Conservation (phyloP, 768 basidiomycete species). For the Pulveroboletus sp. region DNA sequence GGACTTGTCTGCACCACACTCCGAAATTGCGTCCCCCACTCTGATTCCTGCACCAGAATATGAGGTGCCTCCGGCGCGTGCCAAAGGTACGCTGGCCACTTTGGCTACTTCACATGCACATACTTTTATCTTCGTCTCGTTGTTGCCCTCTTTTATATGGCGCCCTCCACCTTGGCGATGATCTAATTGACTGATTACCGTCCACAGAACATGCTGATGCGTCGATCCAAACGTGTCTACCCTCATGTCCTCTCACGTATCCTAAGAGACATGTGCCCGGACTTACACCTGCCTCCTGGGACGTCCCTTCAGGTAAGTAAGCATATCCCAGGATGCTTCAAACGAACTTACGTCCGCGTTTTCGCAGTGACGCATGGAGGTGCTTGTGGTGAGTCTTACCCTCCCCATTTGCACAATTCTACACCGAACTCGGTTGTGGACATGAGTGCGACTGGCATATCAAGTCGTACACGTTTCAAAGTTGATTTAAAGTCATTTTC, state of each 20-base stretch:
- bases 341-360: background rate
- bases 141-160: too few relatives aligned
- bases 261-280: background rate
- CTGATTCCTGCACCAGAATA: background rate
- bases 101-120: too few relatives aligned
- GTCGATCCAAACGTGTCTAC: slow-evolving; percentile 11
- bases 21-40: background rate
- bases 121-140: too few relatives aligned
- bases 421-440: background rate
- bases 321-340: background rate
- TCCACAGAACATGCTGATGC: slow-evolving; percentile 12
- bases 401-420: background rate
- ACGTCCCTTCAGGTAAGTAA: slow-evolving; percentile 5
- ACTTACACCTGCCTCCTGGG: slow-evolving; percentile 13
- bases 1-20: background rate
- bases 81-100: slow-evolving; percentile 5
- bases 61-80: background rate
- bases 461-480: too few relatives aligned
- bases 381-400: slow-evolving; percentile 8
- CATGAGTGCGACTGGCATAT: background rate
- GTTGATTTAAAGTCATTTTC: too few relatives aligned
- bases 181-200: background rate
- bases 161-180: background rate
- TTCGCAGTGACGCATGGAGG: slow-evolving; percentile 1
- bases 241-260: background rate